Evolutionary conservation across 257 asterid genomes (phyloP).

Genomic region (Nicotiana tomentosiformis): DNA sequence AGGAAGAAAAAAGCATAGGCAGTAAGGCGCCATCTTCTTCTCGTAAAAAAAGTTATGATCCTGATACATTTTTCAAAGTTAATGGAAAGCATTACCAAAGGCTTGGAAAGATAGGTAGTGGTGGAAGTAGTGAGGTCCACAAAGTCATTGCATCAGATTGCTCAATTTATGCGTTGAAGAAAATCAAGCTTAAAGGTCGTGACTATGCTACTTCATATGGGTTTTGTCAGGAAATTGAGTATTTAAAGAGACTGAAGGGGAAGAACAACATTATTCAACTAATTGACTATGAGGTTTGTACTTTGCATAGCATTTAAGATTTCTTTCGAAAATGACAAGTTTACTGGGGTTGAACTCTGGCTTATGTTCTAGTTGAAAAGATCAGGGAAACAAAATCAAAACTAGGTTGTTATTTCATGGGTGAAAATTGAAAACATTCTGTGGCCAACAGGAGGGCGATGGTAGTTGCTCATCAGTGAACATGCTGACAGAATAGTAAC

Average conservation of each 20-base stretch:
- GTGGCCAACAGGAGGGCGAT: not conserved
- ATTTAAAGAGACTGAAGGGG: slow-evolving; percentile 74
- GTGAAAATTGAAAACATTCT: not conserved
- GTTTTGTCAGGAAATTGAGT: slow-evolving; percentile 91
- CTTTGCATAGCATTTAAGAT: slow-evolving; percentile 10
- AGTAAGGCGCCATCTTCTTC: slow-evolving; percentile 62
- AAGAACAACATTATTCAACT: slow-evolving; percentile 88
- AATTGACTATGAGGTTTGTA: slow-evolving; percentile 79
- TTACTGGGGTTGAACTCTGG: not conserved
- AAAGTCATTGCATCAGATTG: slow-evolving; percentile 95
- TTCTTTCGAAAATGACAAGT: not conserved
- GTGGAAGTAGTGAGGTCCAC: slow-evolving; percentile 99
- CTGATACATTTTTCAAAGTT: slow-evolving; percentile 88
- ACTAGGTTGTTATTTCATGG: not conserved
- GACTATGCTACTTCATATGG: slow-evolving; percentile 96
- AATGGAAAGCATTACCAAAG: slow-evolving; percentile 93
- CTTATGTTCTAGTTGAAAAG: not conserved
- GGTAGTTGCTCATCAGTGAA: not conserved
- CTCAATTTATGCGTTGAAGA: slow-evolving; percentile 82
- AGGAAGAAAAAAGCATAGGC: slow-evolving; percentile 48
- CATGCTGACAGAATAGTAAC: not conserved
- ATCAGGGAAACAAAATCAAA: not conserved
- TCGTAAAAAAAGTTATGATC: slow-evolving; percentile 74
- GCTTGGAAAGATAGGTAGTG: slow-evolving; percentile 99
- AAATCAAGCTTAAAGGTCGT: slow-evolving; percentile 94